These are phyloP conservation scores for Perkinsus chesapeaki DNA, from an alignment of 169 alveolate genomes.

Conservation along the genomic window DNA sequence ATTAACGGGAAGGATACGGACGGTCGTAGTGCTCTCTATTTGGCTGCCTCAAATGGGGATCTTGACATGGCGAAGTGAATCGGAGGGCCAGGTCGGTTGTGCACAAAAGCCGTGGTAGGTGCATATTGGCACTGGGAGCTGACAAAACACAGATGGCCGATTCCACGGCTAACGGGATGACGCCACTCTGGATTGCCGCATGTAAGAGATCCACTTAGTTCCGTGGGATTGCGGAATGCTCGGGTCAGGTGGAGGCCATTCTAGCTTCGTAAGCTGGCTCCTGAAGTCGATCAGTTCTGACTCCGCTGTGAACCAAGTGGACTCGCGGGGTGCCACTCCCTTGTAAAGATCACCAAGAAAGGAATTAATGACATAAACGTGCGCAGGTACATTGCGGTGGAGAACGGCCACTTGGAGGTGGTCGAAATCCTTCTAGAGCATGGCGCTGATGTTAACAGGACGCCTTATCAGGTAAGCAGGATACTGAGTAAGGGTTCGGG, in stretches of 20 bases:
- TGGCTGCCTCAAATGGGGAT: not conserved
- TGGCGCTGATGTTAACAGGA: not conserved
- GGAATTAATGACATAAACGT: not conserved
- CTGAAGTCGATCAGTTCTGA: not conserved
- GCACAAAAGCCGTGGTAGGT: not conserved
- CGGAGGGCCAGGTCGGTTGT: not conserved
- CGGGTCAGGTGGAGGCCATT: not conserved
- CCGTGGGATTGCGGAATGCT: not conserved
- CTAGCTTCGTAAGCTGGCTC: not conserved
- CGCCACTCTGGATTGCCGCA: not conserved
- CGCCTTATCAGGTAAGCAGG: not conserved
- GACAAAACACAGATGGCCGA: not conserved
- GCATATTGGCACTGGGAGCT: not conserved
- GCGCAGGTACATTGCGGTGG: not conserved
- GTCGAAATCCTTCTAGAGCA: not conserved
- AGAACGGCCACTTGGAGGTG: not conserved
- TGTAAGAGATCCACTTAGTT: not conserved
- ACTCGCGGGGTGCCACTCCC: not conserved
- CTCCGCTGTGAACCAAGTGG: not conserved
- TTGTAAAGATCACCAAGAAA: not conserved
- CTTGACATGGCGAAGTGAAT: not conserved
- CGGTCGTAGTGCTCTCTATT: not conserved
- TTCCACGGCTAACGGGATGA: not conserved
- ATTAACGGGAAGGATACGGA: not conserved
- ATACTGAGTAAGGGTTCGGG: not conserved